A percentile compares a stretch with the other conserved stretches of the same genome.
Evolutionary conservation across 108 stramenopile genomes (phyloP).

Genomic region (Fragilaria crotonensis): DNA sequence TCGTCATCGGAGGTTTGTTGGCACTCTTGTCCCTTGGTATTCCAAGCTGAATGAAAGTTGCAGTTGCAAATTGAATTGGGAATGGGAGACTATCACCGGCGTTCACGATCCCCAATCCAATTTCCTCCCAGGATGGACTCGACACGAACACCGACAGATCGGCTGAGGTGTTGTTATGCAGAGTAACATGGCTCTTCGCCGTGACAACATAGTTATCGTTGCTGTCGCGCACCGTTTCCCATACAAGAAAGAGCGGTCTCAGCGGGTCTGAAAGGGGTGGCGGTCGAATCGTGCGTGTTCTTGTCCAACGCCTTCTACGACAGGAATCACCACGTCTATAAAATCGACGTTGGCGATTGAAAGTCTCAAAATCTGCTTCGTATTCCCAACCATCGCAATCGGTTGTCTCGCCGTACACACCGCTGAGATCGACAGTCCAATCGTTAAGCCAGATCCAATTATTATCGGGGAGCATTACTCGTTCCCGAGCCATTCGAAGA

Average conservation of each 20-base stretch:
- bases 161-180: conserved; percentile 43
- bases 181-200: conserved; percentile 45
- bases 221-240: conserved; percentile 42
- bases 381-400: conserved; percentile 85
- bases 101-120: conserved; percentile 26
- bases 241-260: conserved; percentile 38
- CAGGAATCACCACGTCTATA: conserved; percentile 61
- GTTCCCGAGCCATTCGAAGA: conserved; percentile 36
- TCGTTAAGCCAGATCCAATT: conserved; percentile 80
- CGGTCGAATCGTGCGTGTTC: conserved; percentile 55
- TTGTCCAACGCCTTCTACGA: conserved; percentile 64
- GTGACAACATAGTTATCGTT: conserved; percentile 36
- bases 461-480: conserved; percentile 57
- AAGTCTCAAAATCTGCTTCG: conserved; percentile 66
- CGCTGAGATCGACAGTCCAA: conserved; percentile 65
- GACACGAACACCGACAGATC: conserved; percentile 43
- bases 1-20: conserved; percentile 10
- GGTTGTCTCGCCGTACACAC: conserved; percentile 35
- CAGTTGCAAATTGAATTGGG: conserved; percentile 45
- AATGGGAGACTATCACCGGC: conserved; percentile 37
- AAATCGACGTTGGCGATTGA: conserved; percentile 34
- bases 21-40: conserved; percentile 10
- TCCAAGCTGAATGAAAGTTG: conserved; percentile 55
- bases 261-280: conserved; percentile 20
- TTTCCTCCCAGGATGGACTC: conserved; percentile 54